Percentiles rank a stretch among this genome's conserved stretches.
phyloP scores from a whole-genome alignment of 2,329 filamentous ascomycete genomes.

The Raffaelea ambrosiae region DNA sequence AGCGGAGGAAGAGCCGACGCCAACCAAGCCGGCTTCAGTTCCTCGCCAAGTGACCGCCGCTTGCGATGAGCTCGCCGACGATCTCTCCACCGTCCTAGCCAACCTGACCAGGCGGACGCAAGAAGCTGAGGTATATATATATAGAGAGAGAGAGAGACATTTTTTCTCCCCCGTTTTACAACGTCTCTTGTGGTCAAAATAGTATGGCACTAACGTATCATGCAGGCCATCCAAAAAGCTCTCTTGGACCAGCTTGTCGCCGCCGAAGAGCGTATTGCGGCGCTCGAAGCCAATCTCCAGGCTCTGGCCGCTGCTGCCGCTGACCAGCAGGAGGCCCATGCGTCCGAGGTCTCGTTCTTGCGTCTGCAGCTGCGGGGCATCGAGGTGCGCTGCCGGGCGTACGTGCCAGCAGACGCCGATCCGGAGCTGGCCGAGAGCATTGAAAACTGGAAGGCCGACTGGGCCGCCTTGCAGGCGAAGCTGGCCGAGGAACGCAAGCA shows the following conservation, averaged over 20 bases:
- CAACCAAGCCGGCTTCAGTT: background rate
- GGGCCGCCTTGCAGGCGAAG: conserved; percentile 30
- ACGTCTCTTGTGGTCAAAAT: too few species aligned
- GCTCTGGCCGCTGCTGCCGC: conserved; percentile 1
- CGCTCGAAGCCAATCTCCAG: conserved; percentile 43
- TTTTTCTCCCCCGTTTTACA: too few species aligned
- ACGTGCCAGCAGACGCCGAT: conserved; percentile 38
- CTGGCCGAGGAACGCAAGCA: conserved; percentile 8
- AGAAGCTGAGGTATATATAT: conserved; percentile 34
- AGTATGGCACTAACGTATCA: too few species aligned
- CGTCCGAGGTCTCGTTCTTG: conserved; percentile 52
- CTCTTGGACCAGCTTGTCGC: conserved; percentile 26
- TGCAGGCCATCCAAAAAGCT: conserved; percentile 34
- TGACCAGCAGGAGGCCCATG: conserved; percentile 45
- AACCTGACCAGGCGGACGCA: conserved; percentile 48
- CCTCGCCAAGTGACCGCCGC: conserved; percentile 16
- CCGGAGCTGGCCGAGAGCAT: conserved; percentile 51
- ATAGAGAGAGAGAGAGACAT: too few species aligned
- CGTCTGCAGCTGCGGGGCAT: conserved; percentile 55
- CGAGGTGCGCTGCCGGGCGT: conserved; percentile 46
- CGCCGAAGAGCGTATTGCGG: conserved; percentile 39
- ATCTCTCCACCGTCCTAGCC: conserved; percentile 39
- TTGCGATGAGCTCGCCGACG: conserved; percentile 36
- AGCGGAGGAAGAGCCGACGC: background rate
- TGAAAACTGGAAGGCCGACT: conserved; percentile 53